Conservation (phyloP, 208 protist species). For the Crithidia fasciculata region DNA sequence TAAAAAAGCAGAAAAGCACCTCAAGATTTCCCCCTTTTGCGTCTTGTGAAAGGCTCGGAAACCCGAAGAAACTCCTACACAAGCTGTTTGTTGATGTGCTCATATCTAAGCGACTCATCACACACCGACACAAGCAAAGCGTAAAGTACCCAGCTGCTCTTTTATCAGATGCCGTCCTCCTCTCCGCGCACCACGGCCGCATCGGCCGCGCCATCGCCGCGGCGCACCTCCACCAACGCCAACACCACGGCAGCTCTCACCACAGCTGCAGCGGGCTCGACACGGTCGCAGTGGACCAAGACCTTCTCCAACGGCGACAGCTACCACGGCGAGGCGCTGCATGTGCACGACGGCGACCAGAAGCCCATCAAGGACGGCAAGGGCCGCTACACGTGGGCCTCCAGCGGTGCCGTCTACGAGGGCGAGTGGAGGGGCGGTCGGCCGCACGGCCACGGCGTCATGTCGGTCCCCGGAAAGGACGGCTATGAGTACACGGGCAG, state of each 20-base stretch:
- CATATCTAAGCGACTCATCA: background rate
- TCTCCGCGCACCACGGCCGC: background rate
- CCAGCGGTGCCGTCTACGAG: slow-evolving; percentile 57
- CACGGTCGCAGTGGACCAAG: slow-evolving; percentile 58
- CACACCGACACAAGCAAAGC: background rate
- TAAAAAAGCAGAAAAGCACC: too few relatives aligned
- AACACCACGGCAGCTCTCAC: background rate
- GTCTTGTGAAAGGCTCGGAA: too few relatives aligned
- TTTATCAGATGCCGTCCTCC: background rate
- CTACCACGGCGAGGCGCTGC: slow-evolving; percentile 68
- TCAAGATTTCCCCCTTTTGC: too few relatives aligned
- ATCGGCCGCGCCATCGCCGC: background rate
- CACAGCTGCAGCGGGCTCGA: background rate
- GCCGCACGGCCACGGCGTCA: slow-evolving; percentile 67
- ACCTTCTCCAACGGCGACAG: slow-evolving; percentile 76
- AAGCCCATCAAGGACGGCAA: slow-evolving; percentile 60
- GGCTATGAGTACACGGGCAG: slow-evolving; percentile 76
- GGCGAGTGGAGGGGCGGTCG: slow-evolving; percentile 59
- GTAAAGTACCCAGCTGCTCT: background rate
- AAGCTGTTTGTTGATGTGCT: too few relatives aligned
- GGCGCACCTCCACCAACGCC: background rate
- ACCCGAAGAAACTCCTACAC: too few relatives aligned
- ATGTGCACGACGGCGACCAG: slow-evolving; percentile 62
- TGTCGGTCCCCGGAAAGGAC: slow-evolving; percentile 48
- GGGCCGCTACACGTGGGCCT: slow-evolving; percentile 69